Conservation (phyloP, 495 filamentous ascomycete species). For the Trichoderma reesei region DNA sequence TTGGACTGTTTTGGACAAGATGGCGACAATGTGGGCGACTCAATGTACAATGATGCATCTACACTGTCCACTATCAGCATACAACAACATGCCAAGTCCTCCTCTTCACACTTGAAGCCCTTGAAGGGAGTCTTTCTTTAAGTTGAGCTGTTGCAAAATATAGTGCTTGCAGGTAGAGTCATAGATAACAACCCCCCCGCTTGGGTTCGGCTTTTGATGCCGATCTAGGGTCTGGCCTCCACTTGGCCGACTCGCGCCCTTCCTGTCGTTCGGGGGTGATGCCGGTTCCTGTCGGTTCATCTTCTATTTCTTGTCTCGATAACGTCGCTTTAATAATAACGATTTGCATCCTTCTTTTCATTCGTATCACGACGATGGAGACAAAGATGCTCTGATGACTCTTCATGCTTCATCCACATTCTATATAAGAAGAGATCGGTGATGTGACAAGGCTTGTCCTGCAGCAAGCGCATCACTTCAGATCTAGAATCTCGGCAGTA, state of each 20-base stretch:
- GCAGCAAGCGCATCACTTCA: not conserved
- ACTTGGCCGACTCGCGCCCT: not conserved
- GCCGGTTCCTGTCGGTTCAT: not conserved
- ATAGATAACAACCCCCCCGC: not conserved
- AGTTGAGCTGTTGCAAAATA: no score
- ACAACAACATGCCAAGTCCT: no score
- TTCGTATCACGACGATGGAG: not conserved
- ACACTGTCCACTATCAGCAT: no score
- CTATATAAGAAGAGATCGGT: no score
- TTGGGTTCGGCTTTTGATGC: slow-evolving; percentile 1
- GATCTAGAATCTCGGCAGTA: no score
- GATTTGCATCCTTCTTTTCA: not conserved
- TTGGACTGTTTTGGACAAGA: no score
- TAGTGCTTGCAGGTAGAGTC: not conserved
- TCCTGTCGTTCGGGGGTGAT: not conserved
- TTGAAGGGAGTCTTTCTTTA: no score
- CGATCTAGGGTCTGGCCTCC: slow-evolving; percentile 2
- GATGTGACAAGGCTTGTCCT: not conserved
- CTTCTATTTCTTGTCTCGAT: not conserved
- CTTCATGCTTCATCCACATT: no score
- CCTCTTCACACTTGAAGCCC: no score
- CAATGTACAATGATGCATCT: no score
- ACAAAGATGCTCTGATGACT: no score
- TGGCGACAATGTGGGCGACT: no score
- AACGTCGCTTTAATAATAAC: not conserved